Conservation (phyloP, 78 protist species). For the Anaeramoeba ignava region DNA sequence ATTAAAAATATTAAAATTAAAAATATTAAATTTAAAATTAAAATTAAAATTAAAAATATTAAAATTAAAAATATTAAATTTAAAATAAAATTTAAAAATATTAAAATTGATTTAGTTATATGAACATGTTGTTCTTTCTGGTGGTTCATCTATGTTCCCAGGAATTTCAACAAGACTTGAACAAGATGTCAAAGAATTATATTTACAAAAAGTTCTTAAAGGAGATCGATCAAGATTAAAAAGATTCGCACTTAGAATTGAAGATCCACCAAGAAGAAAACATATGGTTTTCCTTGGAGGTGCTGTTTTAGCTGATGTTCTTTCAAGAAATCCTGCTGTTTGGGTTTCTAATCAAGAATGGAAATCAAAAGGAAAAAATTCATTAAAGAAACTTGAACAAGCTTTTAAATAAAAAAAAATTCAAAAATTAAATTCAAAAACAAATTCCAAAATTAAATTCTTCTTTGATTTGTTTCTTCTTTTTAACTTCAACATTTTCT, state of each 20-base stretch:
- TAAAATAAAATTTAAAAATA: no score
- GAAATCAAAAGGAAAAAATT: slow-evolving; percentile 78
- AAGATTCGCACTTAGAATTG: slow-evolving; percentile 74
- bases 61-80: no score
- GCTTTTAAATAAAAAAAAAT: no score
- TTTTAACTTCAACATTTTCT: no score
- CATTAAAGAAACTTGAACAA: no score
- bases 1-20: slow-evolving; percentile 2
- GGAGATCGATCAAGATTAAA: slow-evolving; percentile 49
- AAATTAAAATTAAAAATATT: no score
- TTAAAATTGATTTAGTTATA: no score
- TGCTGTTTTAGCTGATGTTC: slow-evolving; percentile 91
- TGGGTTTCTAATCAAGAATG: slow-evolving; percentile 80
- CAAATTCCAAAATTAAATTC: no score
- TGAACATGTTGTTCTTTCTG: slow-evolving; percentile 88
- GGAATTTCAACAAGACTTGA: slow-evolving; percentile 80
- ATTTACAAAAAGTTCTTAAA: slow-evolving; percentile 55
- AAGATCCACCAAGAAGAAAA: slow-evolving; percentile 96
- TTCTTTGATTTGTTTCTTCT: no score
- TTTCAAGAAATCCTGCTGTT: slow-evolving; percentile 53
- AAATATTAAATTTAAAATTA: no score
- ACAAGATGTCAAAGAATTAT: slow-evolving; percentile 77
- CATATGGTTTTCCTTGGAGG: slow-evolving; percentile 98
- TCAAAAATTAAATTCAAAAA: no score
- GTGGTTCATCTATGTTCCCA: slow-evolving; percentile 66